A percentile compares a stretch with the other conserved stretches of the same genome.
phyloP scores from a whole-genome alignment of 768 basidiomycete species.

The Asterophora parasitica region DNA sequence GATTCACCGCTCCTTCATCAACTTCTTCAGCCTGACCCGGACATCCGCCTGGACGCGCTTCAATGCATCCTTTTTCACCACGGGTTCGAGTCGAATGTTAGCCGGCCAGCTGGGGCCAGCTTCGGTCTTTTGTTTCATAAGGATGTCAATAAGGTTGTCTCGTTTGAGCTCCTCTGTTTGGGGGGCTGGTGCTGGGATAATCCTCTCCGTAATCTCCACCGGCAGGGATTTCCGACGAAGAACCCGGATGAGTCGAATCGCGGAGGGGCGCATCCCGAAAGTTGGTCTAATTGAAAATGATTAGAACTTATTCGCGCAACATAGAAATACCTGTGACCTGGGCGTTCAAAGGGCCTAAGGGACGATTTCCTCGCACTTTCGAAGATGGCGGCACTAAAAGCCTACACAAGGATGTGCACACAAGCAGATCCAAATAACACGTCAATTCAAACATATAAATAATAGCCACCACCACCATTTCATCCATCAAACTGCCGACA shows the following conservation, averaged over 20 bases:
- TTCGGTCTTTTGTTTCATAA: slow-evolving; percentile 29
- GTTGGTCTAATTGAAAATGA: neutral
- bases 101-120: slow-evolving; percentile 35
- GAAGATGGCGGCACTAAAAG: no score
- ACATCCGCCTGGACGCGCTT: slow-evolving; percentile 33
- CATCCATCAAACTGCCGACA: no score
- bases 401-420: neutral
- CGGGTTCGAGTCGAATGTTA: slow-evolving; percentile 43
- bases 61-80: slow-evolving; percentile 36
- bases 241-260: slow-evolving; percentile 31
- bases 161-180: slow-evolving; percentile 30
- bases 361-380: no score
- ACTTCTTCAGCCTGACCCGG: slow-evolving; percentile 32
- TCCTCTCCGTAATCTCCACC: slow-evolving; percentile 21
- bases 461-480: no score
- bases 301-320: neutral
- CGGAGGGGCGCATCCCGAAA: slow-evolving; percentile 32
- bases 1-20: slow-evolving; percentile 38
- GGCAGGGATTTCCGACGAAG: slow-evolving; percentile 31
- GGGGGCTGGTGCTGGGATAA: slow-evolving; percentile 28
- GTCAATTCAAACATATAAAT: no score
- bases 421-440: slow-evolving; percentile 4
- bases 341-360: no score
- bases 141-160: slow-evolving; percentile 31
- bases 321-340: no score